Percentiles rank a stretch among this genome's conserved stretches.
phyloP scores from a whole-genome alignment of 306 rosid species.

The Cyamopsis tetragonoloba region DNA sequence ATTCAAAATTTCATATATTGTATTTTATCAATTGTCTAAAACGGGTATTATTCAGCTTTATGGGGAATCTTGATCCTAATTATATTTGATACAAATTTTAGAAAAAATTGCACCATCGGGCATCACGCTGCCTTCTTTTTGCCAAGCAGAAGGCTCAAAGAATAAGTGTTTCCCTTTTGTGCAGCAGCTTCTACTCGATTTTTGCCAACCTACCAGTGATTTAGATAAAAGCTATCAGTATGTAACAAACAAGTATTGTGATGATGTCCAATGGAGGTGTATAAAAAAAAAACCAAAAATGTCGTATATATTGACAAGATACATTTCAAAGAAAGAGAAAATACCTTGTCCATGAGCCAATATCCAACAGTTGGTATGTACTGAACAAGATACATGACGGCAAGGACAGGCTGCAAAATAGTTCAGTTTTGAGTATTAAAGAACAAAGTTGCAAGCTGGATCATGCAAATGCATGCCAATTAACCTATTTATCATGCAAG shows the following conservation, averaged over 20 bases:
- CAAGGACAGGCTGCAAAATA: constrained; percentile 74
- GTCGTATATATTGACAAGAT: neutral
- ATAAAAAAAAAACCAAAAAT: neutral
- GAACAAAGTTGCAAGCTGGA: neutral
- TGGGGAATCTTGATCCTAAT: neutral
- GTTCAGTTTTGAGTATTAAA: neutral
- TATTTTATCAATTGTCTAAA: neutral
- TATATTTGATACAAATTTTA: neutral
- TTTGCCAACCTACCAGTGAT: constrained; percentile 56
- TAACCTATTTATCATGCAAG: constrained; percentile 1
- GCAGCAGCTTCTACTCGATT: constrained; percentile 82
- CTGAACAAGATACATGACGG: constrained; percentile 86
- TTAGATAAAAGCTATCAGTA: neutral
- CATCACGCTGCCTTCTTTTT: constrained; percentile 56
- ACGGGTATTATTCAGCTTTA: neutral
- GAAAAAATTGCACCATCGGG: neutral
- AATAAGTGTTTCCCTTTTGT: constrained; percentile 70
- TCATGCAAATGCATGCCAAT: neutral
- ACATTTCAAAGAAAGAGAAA: constrained; percentile 11
- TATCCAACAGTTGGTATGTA: constrained; percentile 83
- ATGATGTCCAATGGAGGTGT: neutral
- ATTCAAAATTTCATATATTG: neutral
- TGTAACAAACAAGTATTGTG: neutral
- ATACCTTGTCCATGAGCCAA: constrained; percentile 97
- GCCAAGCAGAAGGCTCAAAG: constrained; percentile 65